These are phyloP conservation scores for Malania oleifera DNA, from an alignment of 164 flowering plant species.

Conservation along the genomic window DNA sequence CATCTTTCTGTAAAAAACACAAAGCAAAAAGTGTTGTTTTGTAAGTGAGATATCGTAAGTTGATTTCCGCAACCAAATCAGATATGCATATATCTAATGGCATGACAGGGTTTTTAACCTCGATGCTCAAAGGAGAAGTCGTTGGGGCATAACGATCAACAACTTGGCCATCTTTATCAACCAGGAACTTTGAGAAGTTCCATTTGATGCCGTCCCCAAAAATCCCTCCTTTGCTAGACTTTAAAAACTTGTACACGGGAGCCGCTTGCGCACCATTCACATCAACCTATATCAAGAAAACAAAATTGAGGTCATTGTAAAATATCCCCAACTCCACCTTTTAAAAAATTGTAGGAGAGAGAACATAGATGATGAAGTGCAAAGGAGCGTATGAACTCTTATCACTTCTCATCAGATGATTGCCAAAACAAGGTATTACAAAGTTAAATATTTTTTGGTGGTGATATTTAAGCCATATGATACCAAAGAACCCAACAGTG, in stretches of 20 bases:
- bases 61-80: neutral
- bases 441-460: no score
- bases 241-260: constrained; percentile 65
- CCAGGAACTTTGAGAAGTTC: constrained; percentile 77
- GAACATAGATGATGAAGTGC: no score
- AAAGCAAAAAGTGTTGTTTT: neutral
- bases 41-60: neutral
- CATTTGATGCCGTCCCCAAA: constrained; percentile 68
- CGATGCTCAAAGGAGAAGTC: constrained; percentile 74
- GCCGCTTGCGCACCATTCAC: constrained; percentile 64
- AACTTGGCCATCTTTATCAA: constrained; percentile 63
- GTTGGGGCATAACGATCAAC: constrained; percentile 81
- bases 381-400: no score
- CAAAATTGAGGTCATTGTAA: neutral
- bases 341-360: no score
- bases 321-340: no score
- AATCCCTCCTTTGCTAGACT: constrained; percentile 58
- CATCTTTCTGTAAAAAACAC: constrained; percentile 33
- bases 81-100: neutral
- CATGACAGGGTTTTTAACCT: constrained; percentile 37
- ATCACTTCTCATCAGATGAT: no score
- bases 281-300: constrained; percentile 41
- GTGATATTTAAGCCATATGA: no score
- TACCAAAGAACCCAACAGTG: no score
- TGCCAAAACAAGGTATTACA: no score